phyloP scores from a whole-genome alignment of 306 rosid species.

The Quercus mongolica region DNA sequence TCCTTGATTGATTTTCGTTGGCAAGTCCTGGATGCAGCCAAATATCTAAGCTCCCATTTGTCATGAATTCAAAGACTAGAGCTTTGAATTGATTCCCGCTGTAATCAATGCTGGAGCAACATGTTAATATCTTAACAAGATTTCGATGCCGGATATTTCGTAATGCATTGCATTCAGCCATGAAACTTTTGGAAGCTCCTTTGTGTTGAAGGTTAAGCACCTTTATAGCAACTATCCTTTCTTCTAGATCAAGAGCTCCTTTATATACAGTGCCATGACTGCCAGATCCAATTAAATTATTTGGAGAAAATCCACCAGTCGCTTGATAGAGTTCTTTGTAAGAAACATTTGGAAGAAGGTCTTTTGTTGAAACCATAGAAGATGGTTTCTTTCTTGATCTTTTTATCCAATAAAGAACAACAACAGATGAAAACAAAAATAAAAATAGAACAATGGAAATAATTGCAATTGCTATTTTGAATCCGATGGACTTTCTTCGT shows the following conservation, averaged over 20 bases:
- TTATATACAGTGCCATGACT: constrained; percentile 19
- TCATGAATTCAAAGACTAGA: constrained; percentile 26
- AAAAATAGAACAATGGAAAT: constrained; percentile 11
- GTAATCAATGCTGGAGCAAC: constrained; percentile 20
- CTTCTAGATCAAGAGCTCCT: constrained; percentile 16
- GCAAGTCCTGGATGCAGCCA: constrained; percentile 1
- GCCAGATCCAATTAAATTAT: constrained; percentile 6
- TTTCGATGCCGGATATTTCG: constrained; percentile 23
- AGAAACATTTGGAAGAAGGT: constrained; percentile 1
- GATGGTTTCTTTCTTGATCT: not conserved
- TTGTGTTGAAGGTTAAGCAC: constrained; percentile 23
- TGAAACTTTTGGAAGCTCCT: constrained; percentile 26
- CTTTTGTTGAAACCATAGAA: not conserved
- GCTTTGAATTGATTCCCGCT: constrained; percentile 31
- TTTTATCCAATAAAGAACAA: not conserved
- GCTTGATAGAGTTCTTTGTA: too few relatives aligned
- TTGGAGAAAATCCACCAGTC: too few relatives aligned
- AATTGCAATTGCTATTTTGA: not conserved
- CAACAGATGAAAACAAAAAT: not conserved
- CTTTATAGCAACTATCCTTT: constrained; percentile 23
- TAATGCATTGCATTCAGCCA: constrained; percentile 14
- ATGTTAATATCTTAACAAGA: constrained; percentile 26
- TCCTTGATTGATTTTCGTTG: not conserved
- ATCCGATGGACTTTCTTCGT: constrained; percentile 2
- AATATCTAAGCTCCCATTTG: constrained; percentile 29